Evolutionary conservation across 192 early-diverging fungal species (phyloP).

Genomic region (Podila horticola): DNA sequence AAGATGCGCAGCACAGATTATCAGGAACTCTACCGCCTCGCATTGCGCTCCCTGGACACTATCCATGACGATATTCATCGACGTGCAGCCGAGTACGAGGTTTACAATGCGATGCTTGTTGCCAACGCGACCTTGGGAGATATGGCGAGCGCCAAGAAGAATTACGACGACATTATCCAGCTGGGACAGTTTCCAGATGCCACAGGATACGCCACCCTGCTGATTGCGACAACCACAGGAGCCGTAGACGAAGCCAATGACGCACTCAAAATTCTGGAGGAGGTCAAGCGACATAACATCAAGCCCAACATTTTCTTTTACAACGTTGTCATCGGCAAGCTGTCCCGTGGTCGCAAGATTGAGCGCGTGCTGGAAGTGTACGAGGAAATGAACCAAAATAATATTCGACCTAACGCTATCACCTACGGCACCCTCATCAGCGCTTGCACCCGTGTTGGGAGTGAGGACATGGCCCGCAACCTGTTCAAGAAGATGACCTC

Average conservation of each 20-base stretch:
- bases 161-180: conserved; percentile 60
- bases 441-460: conserved; percentile 63
- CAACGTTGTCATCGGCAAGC: conserved; percentile 68
- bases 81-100: conserved; percentile 44
- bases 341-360: conserved; percentile 67
- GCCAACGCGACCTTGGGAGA: conserved; percentile 61
- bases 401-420: conserved; percentile 60
- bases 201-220: conserved; percentile 62
- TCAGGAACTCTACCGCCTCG: conserved; percentile 26
- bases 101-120: conserved; percentile 61
- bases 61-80: conserved; percentile 22
- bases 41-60: conserved; percentile 20
- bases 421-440: conserved; percentile 68
- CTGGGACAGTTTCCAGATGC: conserved; percentile 58
- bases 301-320: conserved; percentile 67
- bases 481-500: conserved; percentile 60
- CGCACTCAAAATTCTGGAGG: conserved; percentile 63
- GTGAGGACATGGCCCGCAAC: conserved; percentile 58
- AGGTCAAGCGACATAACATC: conserved; percentile 62
- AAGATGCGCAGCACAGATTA: conserved; percentile 39
- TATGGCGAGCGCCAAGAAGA: conserved; percentile 60
- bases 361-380: conserved; percentile 59
- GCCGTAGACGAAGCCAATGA: conserved; percentile 62
- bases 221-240: conserved; percentile 59
- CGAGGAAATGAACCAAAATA: conserved; percentile 65